A percentile compares a stretch with the other conserved stretches of the same genome.
Conservation (phyloP, 2,329 filamentous ascomycete species). For the Diaporthe citri region DNA sequence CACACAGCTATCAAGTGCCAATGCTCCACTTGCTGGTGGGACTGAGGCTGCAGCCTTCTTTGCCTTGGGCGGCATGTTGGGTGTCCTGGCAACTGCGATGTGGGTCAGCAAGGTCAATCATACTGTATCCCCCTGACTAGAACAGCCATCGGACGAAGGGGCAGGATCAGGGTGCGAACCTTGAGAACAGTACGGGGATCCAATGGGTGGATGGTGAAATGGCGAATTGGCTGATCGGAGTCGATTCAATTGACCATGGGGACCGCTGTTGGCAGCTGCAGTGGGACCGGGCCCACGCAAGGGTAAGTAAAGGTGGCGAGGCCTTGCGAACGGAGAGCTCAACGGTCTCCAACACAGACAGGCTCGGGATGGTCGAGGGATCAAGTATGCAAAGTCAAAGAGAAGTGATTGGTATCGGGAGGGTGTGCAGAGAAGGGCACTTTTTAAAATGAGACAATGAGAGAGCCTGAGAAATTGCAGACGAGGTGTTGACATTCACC, state of each 20-base stretch:
- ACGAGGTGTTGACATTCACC: neutral
- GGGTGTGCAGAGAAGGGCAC: neutral
- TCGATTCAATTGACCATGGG: neutral
- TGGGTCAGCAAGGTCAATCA: neutral
- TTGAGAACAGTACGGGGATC: neutral
- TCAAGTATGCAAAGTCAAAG: neutral
- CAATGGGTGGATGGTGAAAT: neutral
- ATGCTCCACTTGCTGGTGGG: conserved; percentile 32
- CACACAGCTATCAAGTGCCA: conserved; percentile 60
- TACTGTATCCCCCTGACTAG: no score
- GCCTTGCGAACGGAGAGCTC: neutral
- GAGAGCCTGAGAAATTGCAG: neutral
- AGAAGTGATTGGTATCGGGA: neutral
- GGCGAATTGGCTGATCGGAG: no score
- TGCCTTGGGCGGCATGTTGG: conserved; percentile 30
- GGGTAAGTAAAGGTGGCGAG: neutral
- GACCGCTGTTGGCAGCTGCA: neutral
- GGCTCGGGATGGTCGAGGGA: neutral
- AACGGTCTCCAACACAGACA: neutral
- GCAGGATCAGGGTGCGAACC: neutral
- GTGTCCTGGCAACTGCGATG: neutral
- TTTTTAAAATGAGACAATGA: neutral
- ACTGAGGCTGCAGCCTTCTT: conserved; percentile 40
- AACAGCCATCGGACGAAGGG: no score
- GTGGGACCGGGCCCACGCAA: neutral